Evolutionary conservation across 2,329 filamentous ascomycete genomes (phyloP).

Genomic region (Fusarium decemcellulare): DNA sequence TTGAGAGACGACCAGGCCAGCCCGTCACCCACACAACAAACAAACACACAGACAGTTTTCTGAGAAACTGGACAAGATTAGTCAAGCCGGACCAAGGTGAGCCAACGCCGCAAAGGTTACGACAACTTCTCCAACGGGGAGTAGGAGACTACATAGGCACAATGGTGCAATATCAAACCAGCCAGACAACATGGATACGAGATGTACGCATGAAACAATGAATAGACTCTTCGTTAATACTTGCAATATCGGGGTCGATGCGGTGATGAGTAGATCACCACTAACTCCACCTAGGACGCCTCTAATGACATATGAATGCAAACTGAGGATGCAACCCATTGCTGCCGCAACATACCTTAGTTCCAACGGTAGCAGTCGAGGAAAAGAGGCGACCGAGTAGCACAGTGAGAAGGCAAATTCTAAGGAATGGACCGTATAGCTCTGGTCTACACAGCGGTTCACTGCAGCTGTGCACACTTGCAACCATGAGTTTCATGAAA

Average conservation of each 20-base stretch:
- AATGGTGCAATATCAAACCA: slow-evolving; percentile 38
- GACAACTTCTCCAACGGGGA: slow-evolving; percentile 4
- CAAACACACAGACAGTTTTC: not conserved
- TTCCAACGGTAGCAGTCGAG: too few species aligned
- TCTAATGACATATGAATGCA: too few species aligned
- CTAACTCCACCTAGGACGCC: too few species aligned
- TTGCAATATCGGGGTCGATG: not conserved
- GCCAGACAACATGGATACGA: slow-evolving; percentile 38
- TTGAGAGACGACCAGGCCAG: not conserved
- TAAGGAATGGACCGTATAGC: too few species aligned
- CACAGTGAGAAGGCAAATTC: too few species aligned
- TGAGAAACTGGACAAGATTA: not conserved
- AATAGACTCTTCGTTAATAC: slow-evolving; percentile 36
- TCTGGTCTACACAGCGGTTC: too few species aligned
- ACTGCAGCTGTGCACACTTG: not conserved
- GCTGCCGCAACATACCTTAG: too few species aligned
- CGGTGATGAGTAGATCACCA: too few species aligned
- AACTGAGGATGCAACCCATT: too few species aligned
- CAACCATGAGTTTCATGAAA: slow-evolving; percentile 22
- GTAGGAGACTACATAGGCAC: slow-evolving; percentile 16
- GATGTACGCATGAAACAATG: slow-evolving; percentile 25
- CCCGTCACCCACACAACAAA: not conserved
- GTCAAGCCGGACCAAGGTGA: not conserved
- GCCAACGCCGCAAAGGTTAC: slow-evolving; percentile 9
- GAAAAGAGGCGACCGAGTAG: too few species aligned